Conservation (phyloP, 257 asterid genomes). For the Prunella vulgaris region DNA sequence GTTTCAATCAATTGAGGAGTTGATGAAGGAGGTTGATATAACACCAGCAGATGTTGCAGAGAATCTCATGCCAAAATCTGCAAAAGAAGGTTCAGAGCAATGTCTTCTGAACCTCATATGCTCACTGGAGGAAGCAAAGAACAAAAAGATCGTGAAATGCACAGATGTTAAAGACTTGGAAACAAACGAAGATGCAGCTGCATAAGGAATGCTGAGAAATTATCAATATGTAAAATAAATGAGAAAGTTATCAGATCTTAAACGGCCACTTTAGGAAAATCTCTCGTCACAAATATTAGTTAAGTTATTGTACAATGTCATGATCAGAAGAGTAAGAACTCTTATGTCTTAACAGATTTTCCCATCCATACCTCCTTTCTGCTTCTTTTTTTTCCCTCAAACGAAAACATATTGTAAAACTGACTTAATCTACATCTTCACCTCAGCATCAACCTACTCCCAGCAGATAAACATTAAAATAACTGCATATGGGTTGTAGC, state of each 20-base stretch:
- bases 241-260: background rate
- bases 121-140: conserved; percentile 21
- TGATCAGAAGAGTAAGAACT: conserved; percentile 36
- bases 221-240: background rate
- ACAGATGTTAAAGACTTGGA: conserved; percentile 1
- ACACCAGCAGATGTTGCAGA: conserved; percentile 42
- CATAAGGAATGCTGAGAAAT: background rate
- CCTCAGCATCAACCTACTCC: conserved; percentile 39
- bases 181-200: background rate
- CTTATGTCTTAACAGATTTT: conserved; percentile 17
- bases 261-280: conserved; percentile 6
- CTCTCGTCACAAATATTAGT: conserved; percentile 48
- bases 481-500: conserved; percentile 34
- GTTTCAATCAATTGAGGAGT: conserved; percentile 23
- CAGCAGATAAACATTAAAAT: conserved; percentile 35
- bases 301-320: conserved; percentile 50
- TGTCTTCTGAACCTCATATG: conserved; percentile 28
- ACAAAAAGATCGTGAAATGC: background rate
- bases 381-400: conserved; percentile 13
- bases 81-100: conserved; percentile 25
- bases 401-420: conserved; percentile 39
- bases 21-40: conserved; percentile 28
- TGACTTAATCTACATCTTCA: conserved; percentile 56
- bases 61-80: conserved; percentile 34
- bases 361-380: conserved; percentile 37